A percentile compares a stretch with the other conserved stretches of the same genome.
These are phyloP conservation scores for Poa annua DNA, from an alignment of 176 grass and related monocot species.

Conservation along the genomic window DNA sequence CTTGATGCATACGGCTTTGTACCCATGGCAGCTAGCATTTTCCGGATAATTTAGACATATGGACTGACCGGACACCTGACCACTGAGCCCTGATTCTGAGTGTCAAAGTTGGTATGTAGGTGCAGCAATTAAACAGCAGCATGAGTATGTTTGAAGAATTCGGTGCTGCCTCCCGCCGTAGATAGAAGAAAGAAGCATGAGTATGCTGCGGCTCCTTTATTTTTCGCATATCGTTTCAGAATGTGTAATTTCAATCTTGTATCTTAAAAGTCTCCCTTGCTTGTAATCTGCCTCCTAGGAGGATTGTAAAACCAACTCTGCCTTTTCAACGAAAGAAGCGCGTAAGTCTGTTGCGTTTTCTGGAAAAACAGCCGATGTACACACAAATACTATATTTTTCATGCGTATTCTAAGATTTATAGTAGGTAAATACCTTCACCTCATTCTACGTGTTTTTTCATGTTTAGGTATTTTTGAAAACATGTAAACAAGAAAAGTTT, in stretches of 20 bases:
- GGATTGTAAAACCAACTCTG: too few species aligned
- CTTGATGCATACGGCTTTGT: slow-evolving; percentile 53
- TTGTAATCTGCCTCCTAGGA: too few species aligned
- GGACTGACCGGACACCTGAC: slow-evolving; percentile 31
- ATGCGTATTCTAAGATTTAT: background rate
- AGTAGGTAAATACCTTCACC: background rate
- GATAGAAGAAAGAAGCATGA: slow-evolving; percentile 4
- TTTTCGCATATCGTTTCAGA: background rate
- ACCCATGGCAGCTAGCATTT: slow-evolving; percentile 23
- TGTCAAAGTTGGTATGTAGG: slow-evolving; percentile 33
- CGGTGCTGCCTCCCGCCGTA: background rate
- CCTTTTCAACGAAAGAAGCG: too few species aligned
- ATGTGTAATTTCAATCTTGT: background rate
- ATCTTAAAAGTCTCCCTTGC: too few species aligned
- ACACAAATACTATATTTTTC: background rate
- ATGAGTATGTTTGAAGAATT: slow-evolving; percentile 49
- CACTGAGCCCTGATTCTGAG: slow-evolving; percentile 20
- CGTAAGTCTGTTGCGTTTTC: too few species aligned
- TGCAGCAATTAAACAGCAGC: slow-evolving; percentile 17
- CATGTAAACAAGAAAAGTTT: background rate
- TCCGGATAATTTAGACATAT: slow-evolving; percentile 35
- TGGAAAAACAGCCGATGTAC: too few species aligned
- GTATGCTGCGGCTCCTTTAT: background rate
- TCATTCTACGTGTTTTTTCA: background rate
- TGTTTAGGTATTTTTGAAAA: background rate